Conservation (phyloP, 2,329 filamentous ascomycete genomes). For the Blumeria hordei region DNA sequence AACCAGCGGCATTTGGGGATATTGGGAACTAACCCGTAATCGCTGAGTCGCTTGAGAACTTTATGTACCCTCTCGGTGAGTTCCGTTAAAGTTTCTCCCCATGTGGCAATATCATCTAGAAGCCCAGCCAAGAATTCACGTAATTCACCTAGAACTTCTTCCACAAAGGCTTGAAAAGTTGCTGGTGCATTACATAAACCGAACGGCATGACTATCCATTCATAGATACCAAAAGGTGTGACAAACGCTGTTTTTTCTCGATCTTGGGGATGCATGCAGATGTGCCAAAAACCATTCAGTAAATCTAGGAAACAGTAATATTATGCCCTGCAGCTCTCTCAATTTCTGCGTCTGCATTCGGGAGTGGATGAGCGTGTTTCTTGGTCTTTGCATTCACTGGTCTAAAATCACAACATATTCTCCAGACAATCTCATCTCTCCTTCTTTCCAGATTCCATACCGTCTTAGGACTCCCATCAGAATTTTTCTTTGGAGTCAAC, state of each 20-base stretch:
- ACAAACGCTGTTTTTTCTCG: not conserved
- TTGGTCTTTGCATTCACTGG: not conserved
- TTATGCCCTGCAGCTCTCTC: not conserved
- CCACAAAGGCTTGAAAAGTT: conserved; percentile 1
- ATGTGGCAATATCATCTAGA: not conserved
- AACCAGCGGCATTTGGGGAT: not conserved
- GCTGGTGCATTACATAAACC: conserved; percentile 1
- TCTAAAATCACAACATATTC: not conserved
- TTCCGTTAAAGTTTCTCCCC: not conserved
- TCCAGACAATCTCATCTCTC: not conserved
- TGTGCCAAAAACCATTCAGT: not conserved
- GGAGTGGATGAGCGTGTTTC: not conserved
- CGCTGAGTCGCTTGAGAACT: not conserved
- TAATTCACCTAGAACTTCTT: not conserved
- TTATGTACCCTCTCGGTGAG: no score
- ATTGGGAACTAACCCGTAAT: not conserved
- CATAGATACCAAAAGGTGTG: not conserved
- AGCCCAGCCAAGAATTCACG: not conserved
- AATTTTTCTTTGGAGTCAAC: not conserved
- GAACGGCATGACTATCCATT: conserved; percentile 2
- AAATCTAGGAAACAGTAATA: not conserved
- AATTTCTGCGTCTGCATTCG: not conserved
- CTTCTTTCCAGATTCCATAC: not conserved
- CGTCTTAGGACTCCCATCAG: not conserved
- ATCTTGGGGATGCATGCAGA: not conserved